These are phyloP conservation scores for Mortierella antarctica DNA, from an alignment of 192 early-diverging fungal species.

Conservation along the genomic window DNA sequence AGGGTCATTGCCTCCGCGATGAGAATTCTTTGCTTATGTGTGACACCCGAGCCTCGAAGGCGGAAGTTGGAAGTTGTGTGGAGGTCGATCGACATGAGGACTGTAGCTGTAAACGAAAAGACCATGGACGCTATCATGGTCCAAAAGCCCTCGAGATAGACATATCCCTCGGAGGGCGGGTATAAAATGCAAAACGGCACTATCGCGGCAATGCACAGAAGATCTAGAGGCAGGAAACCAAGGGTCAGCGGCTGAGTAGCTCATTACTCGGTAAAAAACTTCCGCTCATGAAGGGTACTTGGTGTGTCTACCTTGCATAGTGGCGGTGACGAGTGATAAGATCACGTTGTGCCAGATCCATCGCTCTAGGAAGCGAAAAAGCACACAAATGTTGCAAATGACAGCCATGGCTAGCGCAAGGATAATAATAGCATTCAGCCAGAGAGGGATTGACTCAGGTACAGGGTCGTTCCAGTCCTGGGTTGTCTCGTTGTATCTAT, in stretches of 20 bases:
- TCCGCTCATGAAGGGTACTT: background rate
- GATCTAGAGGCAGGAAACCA: conserved; percentile 5
- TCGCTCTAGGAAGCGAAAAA: conserved; percentile 36
- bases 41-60: conserved; percentile 36
- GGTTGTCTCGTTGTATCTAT: conserved; percentile 19
- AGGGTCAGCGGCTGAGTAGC: too few relatives aligned
- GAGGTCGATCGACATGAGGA: conserved; percentile 36
- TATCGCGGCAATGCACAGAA: conserved; percentile 22
- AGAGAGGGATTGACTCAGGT: conserved; percentile 6
- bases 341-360: conserved; percentile 19
- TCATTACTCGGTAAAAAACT: background rate
- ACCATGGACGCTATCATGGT: conserved; percentile 29
- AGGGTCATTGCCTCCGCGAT: conserved; percentile 38
- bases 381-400: conserved; percentile 30
- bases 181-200: conserved; percentile 34
- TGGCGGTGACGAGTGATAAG: conserved; percentile 21
- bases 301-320: conserved; percentile 17
- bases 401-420: conserved; percentile 25
- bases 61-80: conserved; percentile 33
- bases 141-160: conserved; percentile 41
- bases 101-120: conserved; percentile 24
- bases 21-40: conserved; percentile 39
- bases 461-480: conserved; percentile 11
- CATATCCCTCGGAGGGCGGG: conserved; percentile 20
- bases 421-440: conserved; percentile 22